Percentiles rank a stretch among this genome's conserved stretches.
phyloP scores from a whole-genome alignment of 75 land plant genomes.

The Sequoiadendron giganteum region DNA sequence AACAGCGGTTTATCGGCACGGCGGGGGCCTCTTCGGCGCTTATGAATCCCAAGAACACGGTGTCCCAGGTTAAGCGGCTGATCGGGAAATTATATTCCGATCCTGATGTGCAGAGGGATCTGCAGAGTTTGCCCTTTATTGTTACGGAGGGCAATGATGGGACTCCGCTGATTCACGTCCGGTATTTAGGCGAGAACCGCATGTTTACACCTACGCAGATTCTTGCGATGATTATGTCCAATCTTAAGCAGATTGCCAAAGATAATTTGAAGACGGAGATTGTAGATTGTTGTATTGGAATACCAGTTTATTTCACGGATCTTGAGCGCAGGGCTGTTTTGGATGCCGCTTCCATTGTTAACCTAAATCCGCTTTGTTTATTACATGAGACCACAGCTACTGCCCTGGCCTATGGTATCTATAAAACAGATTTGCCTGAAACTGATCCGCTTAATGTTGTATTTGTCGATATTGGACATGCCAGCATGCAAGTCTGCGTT shows the following conservation, averaged over 20 bases:
- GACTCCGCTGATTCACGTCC: conserved; percentile 26
- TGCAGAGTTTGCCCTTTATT: conserved; percentile 36
- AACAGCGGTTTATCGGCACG: conserved; percentile 87
- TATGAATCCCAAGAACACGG: conserved; percentile 75
- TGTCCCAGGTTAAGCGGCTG: conserved; percentile 76
- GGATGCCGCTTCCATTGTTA: conserved; percentile 55
- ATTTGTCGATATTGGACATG: conserved; percentile 62
- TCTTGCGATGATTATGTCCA: conserved; percentile 44
- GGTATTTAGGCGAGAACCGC: conserved; percentile 33
- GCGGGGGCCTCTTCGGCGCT: conserved; percentile 65
- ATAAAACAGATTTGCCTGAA: conserved; percentile 68
- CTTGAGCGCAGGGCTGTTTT: conserved; percentile 49
- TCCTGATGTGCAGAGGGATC: conserved; percentile 54
- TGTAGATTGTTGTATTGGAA: conserved; percentile 60
- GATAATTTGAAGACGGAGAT: conserved; percentile 44
- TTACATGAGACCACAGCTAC: conserved; percentile 63
- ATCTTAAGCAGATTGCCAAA: conserved; percentile 51
- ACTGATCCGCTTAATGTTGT: conserved; percentile 53
- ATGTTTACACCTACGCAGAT: conserved; percentile 49
- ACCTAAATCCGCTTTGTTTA: conserved; percentile 37
- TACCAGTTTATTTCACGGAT: conserved; percentile 52
- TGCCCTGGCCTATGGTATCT: conserved; percentile 58
- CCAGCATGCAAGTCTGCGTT: conserved; percentile 60
- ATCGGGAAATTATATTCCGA: conserved; percentile 66
- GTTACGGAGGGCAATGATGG: conserved; percentile 57